Base-by-base conservation (phyloP, 2,329 filamentous ascomycete species). In the Dactylellina leptospora region DNA sequence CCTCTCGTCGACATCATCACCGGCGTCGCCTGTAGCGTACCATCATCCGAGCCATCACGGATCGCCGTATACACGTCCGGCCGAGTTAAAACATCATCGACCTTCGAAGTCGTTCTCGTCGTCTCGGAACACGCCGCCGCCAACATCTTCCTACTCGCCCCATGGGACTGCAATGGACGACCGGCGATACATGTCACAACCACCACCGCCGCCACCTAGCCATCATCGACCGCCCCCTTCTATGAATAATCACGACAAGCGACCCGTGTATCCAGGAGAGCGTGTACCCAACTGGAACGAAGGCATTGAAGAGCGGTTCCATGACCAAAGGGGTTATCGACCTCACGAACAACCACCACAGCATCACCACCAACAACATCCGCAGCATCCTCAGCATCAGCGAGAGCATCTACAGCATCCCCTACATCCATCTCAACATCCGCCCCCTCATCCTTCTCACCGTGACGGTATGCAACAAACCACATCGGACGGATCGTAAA, bases 251-350 rank as follows among this genome's bases (percentile, higher is more conserved):
- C 64, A 54, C 59, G 59, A 72, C 33, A 72, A 64, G 36, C 30
- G 68, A 28, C 59, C 68, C 13, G 33, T 55, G 22, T 72, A 72
- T n/a, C 59, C 68, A 16, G 59, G 59, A 22, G 68, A 72, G 5
- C 68, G 68, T 45, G 68, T 64, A 36, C 68, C 68, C 23, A 72
- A 72, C 23, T 72, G 68, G 68, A 64, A 38, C 47, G 68, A 72
- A 9, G 53, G 9, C 27, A 61, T 68, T 54, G 62, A 73, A 16
- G 69, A 66, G 44, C 69, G 61, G 33, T 68, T 54, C 30, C 62
- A 68, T 42, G 55, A 73, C 48, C 69, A 36, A 51, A 48, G 56
- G 23, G 44, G 53, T 33, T 68, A 73, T 54, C 69, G 62, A n/a
- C 25, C 62, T 22, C 69, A 68, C 23, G 61, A 73, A 25, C 69